Percentiles rank a stretch among this genome's conserved stretches.
phyloP scores from a whole-genome alignment of 1,284 basidiomycete species.

The Fomitiporia mediterranea region DNA sequence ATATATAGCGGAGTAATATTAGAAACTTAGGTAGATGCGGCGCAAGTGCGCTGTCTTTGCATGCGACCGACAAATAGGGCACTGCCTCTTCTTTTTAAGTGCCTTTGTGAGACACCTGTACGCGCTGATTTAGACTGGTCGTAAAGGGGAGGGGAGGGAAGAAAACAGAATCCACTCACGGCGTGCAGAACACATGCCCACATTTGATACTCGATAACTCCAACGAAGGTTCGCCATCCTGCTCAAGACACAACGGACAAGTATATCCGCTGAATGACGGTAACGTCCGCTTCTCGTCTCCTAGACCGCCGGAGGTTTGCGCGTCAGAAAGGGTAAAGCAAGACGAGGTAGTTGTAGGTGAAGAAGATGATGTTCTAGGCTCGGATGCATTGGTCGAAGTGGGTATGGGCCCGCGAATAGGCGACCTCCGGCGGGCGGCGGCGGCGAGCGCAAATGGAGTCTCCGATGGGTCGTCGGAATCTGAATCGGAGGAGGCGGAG shows the following conservation, averaged over 20 bases:
- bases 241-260: conserved; percentile 16
- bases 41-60: conserved; percentile 9
- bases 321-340: background rate
- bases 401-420: background rate
- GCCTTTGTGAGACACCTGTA: conserved; percentile 10
- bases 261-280: conserved; percentile 1
- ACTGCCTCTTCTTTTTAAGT: conserved; percentile 7
- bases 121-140: background rate
- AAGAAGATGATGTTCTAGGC: background rate
- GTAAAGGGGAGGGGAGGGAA: background rate
- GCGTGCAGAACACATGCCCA: conserved; percentile 18
- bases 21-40: conserved; percentile 13
- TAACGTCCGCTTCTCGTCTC: background rate
- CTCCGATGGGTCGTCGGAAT: background rate
- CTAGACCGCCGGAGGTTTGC: background rate
- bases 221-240: background rate
- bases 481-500: background rate
- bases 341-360: background rate
- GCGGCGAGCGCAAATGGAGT: background rate
- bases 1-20: background rate
- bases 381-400: background rate
- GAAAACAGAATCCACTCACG: background rate
- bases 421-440: background rate
- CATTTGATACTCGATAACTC: conserved; percentile 11
- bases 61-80: conserved; percentile 10